Base-by-base conservation (phyloP, 2,329 filamentous ascomycete species). In the Zymoseptoria pseudotritici region DNA sequence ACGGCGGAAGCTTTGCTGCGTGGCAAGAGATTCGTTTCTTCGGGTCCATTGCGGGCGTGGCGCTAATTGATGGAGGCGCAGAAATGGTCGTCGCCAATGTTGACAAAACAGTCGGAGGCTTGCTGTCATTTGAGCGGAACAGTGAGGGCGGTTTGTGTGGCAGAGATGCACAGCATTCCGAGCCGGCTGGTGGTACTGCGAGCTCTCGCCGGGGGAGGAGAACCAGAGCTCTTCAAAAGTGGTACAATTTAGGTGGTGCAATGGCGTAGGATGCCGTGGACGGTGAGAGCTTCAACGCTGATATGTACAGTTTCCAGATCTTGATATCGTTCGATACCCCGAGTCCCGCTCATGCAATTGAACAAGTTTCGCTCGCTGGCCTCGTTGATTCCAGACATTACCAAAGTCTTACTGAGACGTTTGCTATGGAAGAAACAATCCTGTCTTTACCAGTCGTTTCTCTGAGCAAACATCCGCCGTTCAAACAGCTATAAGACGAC, bases 41-140 rank as follows among this genome's bases (percentile, higher is more conserved):
- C 72, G 88, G 89, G 42, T 86, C 90, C 68, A 83, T 90, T 61
- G 88, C 83, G 7, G 89, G 89, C 19, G 76, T 89, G 3, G 79
- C 80, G 20, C 86, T 91, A 64, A 78, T 86, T 4, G 83, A 86
- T 50, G 84, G 85, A 54, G 89, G 88, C 0, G 80, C 83, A 58
- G 83, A 87, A 58, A 73, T 93, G n/a, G 82, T 85, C 56, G 78
- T 90, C 2, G 81, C 89, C 9, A 89, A 88, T 67, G 82, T 60
- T 1, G 65, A 67, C 50, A 61, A 62, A 31, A 65, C 63, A 3
- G 60, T 66, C n/a, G 65, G 65, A 22, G 65, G 65, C 3, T 46
- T 67, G 19, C 49, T 66, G 53, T 62, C 63, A 11, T 67, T 64
- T 53, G 60, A 62, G 52, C 50, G 59, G 52, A 46, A 46, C 36